Evolutionary conservation across 1,139 yeast genomes (phyloP).

Genomic region (Suhomyces panamericanus): DNA sequence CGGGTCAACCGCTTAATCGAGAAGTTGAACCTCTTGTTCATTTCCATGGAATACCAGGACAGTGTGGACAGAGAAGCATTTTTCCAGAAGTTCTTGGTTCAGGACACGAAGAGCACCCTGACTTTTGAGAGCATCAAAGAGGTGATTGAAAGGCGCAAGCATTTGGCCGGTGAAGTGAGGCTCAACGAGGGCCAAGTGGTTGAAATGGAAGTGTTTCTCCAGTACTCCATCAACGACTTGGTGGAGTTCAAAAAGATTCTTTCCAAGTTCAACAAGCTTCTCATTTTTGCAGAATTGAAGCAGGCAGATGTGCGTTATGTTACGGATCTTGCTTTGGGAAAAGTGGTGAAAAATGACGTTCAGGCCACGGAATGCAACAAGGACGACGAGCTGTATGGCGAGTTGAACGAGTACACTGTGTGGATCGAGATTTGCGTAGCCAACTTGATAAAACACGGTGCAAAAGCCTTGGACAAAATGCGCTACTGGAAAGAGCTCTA

Average conservation of each 20-base stretch:
- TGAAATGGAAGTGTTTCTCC: slow-evolving; percentile 58
- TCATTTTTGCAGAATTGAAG: slow-evolving; percentile 47
- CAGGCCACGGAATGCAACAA: not conserved
- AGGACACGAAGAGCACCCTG: slow-evolving; percentile 24
- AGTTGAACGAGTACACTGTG: slow-evolving; percentile 22
- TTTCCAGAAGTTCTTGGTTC: slow-evolving; percentile 44
- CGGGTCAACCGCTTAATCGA: slow-evolving; percentile 51
- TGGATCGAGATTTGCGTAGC: slow-evolving; percentile 34
- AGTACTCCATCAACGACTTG: slow-evolving; percentile 53
- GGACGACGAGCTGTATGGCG: slow-evolving; percentile 18
- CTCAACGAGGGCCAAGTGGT: slow-evolving; percentile 30
- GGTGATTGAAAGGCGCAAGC: slow-evolving; percentile 23
- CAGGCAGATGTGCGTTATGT: slow-evolving; percentile 39
- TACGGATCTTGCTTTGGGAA: slow-evolving; percentile 17
- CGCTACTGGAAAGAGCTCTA: slow-evolving; percentile 54
- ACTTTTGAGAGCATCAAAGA: slow-evolving; percentile 35
- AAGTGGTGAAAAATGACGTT: not conserved
- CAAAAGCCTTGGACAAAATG: slow-evolving; percentile 38
- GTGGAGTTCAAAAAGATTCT: slow-evolving; percentile 31
- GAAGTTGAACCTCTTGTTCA: slow-evolving; percentile 48
- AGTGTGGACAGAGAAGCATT: slow-evolving; percentile 27
- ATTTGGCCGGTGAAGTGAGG: slow-evolving; percentile 25
- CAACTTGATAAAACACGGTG: slow-evolving; percentile 44
- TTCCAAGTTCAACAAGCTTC: slow-evolving; percentile 43
- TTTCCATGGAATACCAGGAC: slow-evolving; percentile 34